Base-by-base conservation (phyloP, 2,329 filamentous ascomycete genomes). In the Cadophora gregata region DNA sequence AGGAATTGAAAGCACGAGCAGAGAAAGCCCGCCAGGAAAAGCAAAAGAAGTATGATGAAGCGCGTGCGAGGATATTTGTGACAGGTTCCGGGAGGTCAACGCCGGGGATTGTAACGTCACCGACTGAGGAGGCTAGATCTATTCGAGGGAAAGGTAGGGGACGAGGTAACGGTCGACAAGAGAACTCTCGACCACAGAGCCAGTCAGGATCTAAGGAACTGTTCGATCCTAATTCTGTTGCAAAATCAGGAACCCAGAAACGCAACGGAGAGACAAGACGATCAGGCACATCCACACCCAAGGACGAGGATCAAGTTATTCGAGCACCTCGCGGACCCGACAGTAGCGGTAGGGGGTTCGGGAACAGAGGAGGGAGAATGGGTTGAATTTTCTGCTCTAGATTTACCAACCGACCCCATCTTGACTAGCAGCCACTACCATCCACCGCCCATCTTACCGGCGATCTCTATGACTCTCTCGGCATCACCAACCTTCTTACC, bases 351-450 rank as follows among this genome's bases (percentile, higher is more conserved):
- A 85, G 90, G 74, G 91, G 93, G 0, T 93, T 93, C 79, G 91
- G 90, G 42, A 83, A 82, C 69, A 85, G 92, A 74, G 90, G 90
- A 69, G 84, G 82, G n/a, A 83, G 79, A 73, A 78, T 75, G 63
- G 77, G 79, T 77, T 84, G 81, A 84, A 71, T n/a, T 73, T 70
- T 78, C 72, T 75, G 69, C 72, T 71, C 70, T 75, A 75, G 68
- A 78, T 80, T 55, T 84, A 98, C 96, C 96, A 99, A 31, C 96
- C 96, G 62, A 95, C 95, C 63, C 94, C 96, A 73, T 93, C 92
- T 79, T 93, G 95, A 65, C 93, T 90, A 59, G 95, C 95, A 75
- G 98, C 83, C 75, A 25, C 42, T 84, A 98, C 96, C 96, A 99
- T 27, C 96, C 96, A 62, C 96, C 96, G 62, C 94, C 96, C 73